phyloP scores from a whole-genome alignment of 768 basidiomycete genomes.

The Cyclocybe aegerita region DNA sequence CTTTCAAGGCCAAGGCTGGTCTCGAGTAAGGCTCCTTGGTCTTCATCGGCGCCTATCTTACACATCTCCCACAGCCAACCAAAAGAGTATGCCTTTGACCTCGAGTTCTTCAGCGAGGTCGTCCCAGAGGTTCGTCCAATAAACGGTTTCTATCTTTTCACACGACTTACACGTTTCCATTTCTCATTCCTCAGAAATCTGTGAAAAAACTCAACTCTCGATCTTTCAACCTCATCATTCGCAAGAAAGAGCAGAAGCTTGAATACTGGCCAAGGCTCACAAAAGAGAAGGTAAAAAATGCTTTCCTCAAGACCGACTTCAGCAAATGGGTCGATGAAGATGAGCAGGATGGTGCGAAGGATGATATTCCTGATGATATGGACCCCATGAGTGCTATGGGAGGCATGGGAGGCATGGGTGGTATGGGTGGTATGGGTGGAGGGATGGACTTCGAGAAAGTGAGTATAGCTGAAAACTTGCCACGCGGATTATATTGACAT shows the following conservation, averaged over 20 bases:
- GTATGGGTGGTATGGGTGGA: conserved; percentile 58
- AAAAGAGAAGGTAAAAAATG: conserved; percentile 78
- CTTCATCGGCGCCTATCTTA: neutral
- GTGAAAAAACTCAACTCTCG: conserved; percentile 65
- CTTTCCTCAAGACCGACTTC: conserved; percentile 94
- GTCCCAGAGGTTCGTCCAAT: conserved; percentile 61
- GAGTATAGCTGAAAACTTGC: conserved; percentile 8
- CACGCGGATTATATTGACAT: neutral
- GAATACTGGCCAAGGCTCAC: conserved; percentile 95
- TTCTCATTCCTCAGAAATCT: conserved; percentile 45
- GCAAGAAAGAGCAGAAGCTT: conserved; percentile 72
- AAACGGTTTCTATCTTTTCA: neutral
- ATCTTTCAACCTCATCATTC: conserved; percentile 62
- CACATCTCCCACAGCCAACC: conserved; percentile 32
- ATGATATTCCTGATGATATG: conserved; percentile 47
- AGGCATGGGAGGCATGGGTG: conserved; percentile 53
- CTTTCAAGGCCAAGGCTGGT: conserved; percentile 65
- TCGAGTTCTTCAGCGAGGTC: conserved; percentile 77
- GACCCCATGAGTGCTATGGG: conserved; percentile 50
- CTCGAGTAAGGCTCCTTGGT: conserved; percentile 43
- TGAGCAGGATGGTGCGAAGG: conserved; percentile 74
- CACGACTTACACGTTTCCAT: neutral
- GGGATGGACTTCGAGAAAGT: conserved; percentile 71
- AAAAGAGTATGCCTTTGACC: conserved; percentile 70
- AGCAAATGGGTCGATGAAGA: conserved; percentile 97